Evolutionary conservation across 495 filamentous ascomycete species (phyloP), one percentile per base, ranked within the genome.

Genomic region (Pyronema omphalodes): DNA sequence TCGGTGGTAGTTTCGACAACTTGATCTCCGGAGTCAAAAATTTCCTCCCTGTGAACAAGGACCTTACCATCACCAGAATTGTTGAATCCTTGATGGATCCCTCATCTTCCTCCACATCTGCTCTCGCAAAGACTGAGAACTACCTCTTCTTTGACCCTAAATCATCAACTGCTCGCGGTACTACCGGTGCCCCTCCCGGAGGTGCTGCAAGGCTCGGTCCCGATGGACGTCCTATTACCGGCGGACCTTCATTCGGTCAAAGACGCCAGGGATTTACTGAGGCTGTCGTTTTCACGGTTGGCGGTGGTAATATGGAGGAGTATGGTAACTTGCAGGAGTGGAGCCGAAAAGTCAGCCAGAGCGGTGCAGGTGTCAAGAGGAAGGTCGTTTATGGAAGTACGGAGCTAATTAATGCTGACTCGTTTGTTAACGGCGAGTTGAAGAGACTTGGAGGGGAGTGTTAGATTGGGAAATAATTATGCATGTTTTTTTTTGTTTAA

Each of bases 121-220:
- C 93, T 9, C 88, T 99, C 56, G 83, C 86, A 54, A 96, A 94
- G 71, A 96, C 93, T 5, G 93, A 99, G 63, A 83, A 83, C 61
- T 99, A 95, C 63, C 82, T 96, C n/a, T 96, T 95, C 72, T 96
- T 95, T 63, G 93, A 99, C 67, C 93, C 93, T 1, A 77, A 89
- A 41, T 89, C 82, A 59, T 82, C 89, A 18, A 93, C 91, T 61
- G 89, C 93, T 0, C 79, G 93, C 35, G 89, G 91, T 12, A 88
- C 82, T n/a, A 89, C 94, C 75, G 83, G 83, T 44, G 84, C 85
- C 19, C 75, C 82, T 0, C 77, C 76, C 14, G 77, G 77, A 14
- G 69, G 64, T 70, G 54, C 69, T 67, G 46, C 72, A 64, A 19
- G 67, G 69, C 61, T 60, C 65, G 67, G 56, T 58, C 72, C 61